phyloP scores from a whole-genome alignment of 352 stramenopile species.

The Albugo candida region DNA sequence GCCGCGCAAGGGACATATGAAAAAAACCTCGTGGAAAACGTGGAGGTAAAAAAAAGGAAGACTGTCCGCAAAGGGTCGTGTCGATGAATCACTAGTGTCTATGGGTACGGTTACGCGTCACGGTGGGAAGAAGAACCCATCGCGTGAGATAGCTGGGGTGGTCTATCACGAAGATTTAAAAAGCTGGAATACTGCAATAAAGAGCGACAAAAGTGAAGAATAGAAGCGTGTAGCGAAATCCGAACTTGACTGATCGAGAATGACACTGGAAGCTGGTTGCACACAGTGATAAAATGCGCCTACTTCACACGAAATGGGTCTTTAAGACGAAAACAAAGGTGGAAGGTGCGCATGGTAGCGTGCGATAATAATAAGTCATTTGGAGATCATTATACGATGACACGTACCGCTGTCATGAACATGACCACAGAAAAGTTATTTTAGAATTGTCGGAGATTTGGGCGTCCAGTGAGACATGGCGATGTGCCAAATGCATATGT shows the following conservation, averaged over 20 bases:
- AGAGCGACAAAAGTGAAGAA: neutral
- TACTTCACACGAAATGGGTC: slow-evolving; percentile 3
- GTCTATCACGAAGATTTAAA: neutral
- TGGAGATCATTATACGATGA: slow-evolving; percentile 1
- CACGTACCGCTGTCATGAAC: neutral
- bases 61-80: too few relatives aligned
- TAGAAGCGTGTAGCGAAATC: neutral
- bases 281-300: neutral
- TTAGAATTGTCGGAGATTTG: neutral
- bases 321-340: slow-evolving; percentile 5
- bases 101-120: too few relatives aligned
- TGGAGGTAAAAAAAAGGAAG: slow-evolving; percentile 1
- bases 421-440: neutral
- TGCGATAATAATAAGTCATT: neutral
- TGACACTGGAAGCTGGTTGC: neutral
- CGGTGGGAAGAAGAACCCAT: too few relatives aligned
- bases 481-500: slow-evolving; percentile 5
- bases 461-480: neutral
- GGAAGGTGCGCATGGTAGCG: slow-evolving; percentile 5
- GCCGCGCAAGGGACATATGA: neutral
- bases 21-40: slow-evolving; percentile 1
- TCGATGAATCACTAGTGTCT: too few relatives aligned
- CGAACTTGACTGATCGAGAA: neutral
- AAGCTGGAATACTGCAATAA: neutral
- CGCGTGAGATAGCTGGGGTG: neutral